A percentile compares a stretch with the other conserved stretches of the same genome.
Evolutionary conservation across 306 rosid genomes (phyloP).

Genomic region (Inga laurina): DNA sequence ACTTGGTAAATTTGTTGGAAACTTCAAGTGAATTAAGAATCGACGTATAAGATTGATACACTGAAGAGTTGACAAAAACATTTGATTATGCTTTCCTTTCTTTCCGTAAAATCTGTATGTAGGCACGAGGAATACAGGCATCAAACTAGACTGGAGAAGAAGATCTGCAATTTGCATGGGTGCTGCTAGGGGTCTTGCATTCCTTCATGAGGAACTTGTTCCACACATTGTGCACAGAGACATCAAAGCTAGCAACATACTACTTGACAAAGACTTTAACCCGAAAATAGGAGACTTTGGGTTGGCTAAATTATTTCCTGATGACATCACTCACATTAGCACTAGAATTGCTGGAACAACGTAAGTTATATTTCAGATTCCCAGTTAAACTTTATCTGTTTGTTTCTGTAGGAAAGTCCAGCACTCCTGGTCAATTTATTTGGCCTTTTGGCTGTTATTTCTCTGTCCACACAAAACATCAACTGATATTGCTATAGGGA

Average conservation of each 20-base stretch:
- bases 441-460: neutral
- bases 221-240: constrained; percentile 95
- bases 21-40: constrained; percentile 23
- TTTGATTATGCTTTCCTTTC: constrained; percentile 4
- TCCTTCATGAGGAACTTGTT: constrained; percentile 87
- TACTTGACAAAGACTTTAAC: constrained; percentile 68
- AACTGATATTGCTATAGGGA: neutral
- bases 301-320: constrained; percentile 94
- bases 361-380: constrained; percentile 58
- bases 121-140: constrained; percentile 47
- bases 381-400: constrained; percentile 28
- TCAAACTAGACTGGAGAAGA: constrained; percentile 74
- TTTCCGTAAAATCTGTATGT: constrained; percentile 22
- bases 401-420: constrained; percentile 14
- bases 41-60: constrained; percentile 13
- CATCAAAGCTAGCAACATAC: constrained; percentile 92
- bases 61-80: neutral
- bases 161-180: constrained; percentile 79
- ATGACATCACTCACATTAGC: constrained; percentile 91
- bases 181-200: constrained; percentile 77
- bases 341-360: constrained; percentile 98
- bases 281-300: constrained; percentile 98
- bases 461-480: neutral
- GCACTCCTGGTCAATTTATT: neutral
- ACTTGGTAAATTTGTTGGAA: constrained; percentile 55